Base-by-base conservation (phyloP, 805 yeast genomes). In the Limtongozyma cylindracea region DNA sequence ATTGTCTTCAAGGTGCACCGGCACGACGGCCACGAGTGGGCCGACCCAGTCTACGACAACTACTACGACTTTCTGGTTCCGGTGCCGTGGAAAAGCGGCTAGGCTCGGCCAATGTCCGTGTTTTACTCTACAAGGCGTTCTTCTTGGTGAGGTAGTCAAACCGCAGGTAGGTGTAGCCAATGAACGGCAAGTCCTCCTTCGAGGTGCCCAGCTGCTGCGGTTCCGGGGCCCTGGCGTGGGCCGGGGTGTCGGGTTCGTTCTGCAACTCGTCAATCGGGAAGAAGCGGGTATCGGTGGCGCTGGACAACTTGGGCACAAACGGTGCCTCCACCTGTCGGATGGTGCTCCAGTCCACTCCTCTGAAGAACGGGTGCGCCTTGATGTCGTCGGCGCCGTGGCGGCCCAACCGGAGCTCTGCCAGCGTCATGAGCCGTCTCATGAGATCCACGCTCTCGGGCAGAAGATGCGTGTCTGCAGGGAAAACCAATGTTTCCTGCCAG, bases 211-310 rank as follows among this genome's bases (percentile, higher is more conserved):
- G 52, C 34, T 52, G 53, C 38, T 61, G 71, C 34, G 60, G 59
- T 9, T 18, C 10, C 33, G 69, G 70, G 15, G 80, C 78, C 25
- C 45, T 43, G 25, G 39, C 41, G 28, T 47, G 35, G 4, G 54
- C 38, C 8, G 93, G 92, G 20, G 77, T 66, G 36, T 82, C 95
- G 2, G 96, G 93, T 23, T 84, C 80, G 36, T 76, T 77, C 43
- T 84, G 94, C 36, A 84, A 54, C 39, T 84, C 98, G 41, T 84
- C 96, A 2, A 92, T 78, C 19, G 98, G 96, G 78, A 88, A 88
- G 53, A 84, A 84, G 34, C 95, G 59, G 0, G 98, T 88, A 43
- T 88, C 98, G 5, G 96, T 84, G 28, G 84, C 72, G 8, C 91
- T 72, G 32, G 80, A 64, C 38, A 88, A 57, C 38, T 78, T 74